phyloP scores from a whole-genome alignment of 2,329 filamentous ascomycete genomes.

The Lachnellula cervina region DNA sequence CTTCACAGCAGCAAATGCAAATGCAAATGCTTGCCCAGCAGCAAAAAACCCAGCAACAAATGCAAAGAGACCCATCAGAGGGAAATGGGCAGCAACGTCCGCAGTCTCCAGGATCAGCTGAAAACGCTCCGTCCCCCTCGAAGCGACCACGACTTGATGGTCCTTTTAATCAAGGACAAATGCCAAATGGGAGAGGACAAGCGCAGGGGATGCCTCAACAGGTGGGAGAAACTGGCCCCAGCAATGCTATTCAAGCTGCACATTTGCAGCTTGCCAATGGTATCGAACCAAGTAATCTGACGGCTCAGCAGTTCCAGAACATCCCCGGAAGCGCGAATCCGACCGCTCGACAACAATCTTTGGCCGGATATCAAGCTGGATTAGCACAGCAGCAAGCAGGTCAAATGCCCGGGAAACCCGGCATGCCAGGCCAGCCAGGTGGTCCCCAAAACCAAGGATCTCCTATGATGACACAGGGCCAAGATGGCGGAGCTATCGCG shows the following conservation, averaged over 20 bases:
- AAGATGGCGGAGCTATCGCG: constrained; percentile 54
- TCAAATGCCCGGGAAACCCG: constrained; percentile 71
- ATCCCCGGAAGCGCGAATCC: constrained; percentile 41
- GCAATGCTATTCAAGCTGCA: constrained; percentile 45
- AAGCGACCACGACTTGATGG: constrained; percentile 83
- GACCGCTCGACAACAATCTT: constrained; percentile 51
- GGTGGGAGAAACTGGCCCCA: constrained; percentile 53
- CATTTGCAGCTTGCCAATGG: constrained; percentile 63
- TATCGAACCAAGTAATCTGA: constrained; percentile 71
- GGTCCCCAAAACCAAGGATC: constrained; percentile 74
- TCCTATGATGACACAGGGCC: constrained; percentile 69
- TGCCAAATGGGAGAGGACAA: constrained; percentile 67
- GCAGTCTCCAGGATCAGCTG: constrained; percentile 74
- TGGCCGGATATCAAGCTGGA: constrained; percentile 82
- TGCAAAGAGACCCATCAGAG: constrained; percentile 85
- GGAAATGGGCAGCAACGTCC: constrained; percentile 70
- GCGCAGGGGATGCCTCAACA: constrained; percentile 63
- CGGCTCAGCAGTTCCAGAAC: constrained; percentile 68
- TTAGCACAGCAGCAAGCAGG: constrained; percentile 67
- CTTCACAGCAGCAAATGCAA: constrained; percentile 56
- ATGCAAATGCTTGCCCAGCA: constrained; percentile 64
- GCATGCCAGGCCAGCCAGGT: constrained; percentile 64
- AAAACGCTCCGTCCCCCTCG: constrained; percentile 87
- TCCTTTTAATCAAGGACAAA: constrained; percentile 64
- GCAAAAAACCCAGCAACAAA: constrained; percentile 70